Conservation (phyloP, 768 basidiomycete species). For the Macrolepiota albuminosa region DNA sequence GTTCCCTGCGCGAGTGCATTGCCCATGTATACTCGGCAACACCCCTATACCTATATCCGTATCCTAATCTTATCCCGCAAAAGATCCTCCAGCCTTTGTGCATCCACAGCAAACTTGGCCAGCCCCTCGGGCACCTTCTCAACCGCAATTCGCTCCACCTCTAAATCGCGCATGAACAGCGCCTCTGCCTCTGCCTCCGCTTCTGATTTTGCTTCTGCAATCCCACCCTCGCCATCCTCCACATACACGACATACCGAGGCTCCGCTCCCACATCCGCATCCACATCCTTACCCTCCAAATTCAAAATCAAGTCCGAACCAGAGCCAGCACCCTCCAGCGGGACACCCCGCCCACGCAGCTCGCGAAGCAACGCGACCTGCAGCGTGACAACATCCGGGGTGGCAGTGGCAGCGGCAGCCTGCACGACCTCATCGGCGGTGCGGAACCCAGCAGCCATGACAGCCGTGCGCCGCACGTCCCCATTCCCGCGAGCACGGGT, state of each 20-base stretch:
- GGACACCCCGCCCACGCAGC: conserved; percentile 11
- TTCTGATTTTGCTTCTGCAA: not conserved
- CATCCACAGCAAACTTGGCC: conserved; percentile 29
- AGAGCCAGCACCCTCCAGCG: too few relatives aligned
- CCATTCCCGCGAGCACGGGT: conserved; percentile 6
- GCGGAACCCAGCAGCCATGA: conserved; percentile 33
- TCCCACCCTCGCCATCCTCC: not conserved
- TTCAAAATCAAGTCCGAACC: not conserved
- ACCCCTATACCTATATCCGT: not conserved
- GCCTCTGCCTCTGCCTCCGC: conserved; percentile 1
- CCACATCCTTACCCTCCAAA: not conserved
- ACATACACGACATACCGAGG: not conserved
- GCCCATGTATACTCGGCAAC: too few relatives aligned
- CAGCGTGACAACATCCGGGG: conserved; percentile 27
- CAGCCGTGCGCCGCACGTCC: conserved; percentile 21
- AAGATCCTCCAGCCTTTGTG: conserved; percentile 23
- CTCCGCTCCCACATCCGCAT: not conserved
- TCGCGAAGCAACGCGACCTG: conserved; percentile 28
- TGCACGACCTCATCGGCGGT: conserved; percentile 28
- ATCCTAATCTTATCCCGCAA: conserved; percentile 12
- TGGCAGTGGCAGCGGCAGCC: conserved; percentile 16
- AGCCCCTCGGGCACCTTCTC: conserved; percentile 33
- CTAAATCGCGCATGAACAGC: conserved; percentile 19
- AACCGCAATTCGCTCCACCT: conserved; percentile 23
- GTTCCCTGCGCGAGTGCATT: too few relatives aligned